Percentiles rank a stretch among this genome's conserved stretches.
Conservation (phyloP, 768 basidiomycete species). For the Sistotremastrum suecicum region DNA sequence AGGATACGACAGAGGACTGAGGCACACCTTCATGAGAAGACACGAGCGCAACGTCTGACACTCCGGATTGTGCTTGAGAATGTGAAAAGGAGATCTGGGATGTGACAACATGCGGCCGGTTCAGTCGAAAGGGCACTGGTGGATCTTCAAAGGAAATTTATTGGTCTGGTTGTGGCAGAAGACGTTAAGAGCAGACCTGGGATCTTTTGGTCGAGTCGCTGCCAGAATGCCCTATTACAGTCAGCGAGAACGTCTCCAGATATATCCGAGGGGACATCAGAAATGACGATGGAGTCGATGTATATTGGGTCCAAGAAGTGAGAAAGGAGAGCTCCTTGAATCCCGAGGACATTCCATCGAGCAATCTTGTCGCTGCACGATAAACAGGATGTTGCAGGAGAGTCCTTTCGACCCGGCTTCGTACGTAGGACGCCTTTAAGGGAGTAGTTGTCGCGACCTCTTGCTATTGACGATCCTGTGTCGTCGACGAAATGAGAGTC, state of each 20-base stretch:
- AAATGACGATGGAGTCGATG: slow-evolving; percentile 50
- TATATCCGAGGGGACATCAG: slow-evolving; percentile 41
- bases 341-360: slow-evolving; percentile 67
- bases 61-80: slow-evolving; percentile 22
- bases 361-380: slow-evolving; percentile 95
- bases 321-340: slow-evolving; percentile 71
- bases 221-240: slow-evolving; percentile 55
- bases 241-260: slow-evolving; percentile 34
- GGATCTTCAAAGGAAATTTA: slow-evolving; percentile 22
- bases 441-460: slow-evolving; percentile 74
- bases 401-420: slow-evolving; percentile 88
- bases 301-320: slow-evolving; percentile 47
- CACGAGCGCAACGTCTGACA: slow-evolving; percentile 9
- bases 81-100: slow-evolving; percentile 46
- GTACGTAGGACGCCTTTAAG: slow-evolving; percentile 71
- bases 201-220: slow-evolving; percentile 27
- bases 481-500: slow-evolving; percentile 17
- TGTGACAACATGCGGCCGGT: slow-evolving; percentile 40
- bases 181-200: slow-evolving; percentile 20
- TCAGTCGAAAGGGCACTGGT: slow-evolving; percentile 32
- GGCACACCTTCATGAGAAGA: slow-evolving; percentile 61
- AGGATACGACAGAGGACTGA: no score
- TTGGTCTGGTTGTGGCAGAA: neutral
- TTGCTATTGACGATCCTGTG: slow-evolving; percentile 18
- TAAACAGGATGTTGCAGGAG: slow-evolving; percentile 70